These are phyloP conservation scores for Hygrocybe coccinea DNA, from an alignment of 768 basidiomycete genomes.

Conservation along the genomic window DNA sequence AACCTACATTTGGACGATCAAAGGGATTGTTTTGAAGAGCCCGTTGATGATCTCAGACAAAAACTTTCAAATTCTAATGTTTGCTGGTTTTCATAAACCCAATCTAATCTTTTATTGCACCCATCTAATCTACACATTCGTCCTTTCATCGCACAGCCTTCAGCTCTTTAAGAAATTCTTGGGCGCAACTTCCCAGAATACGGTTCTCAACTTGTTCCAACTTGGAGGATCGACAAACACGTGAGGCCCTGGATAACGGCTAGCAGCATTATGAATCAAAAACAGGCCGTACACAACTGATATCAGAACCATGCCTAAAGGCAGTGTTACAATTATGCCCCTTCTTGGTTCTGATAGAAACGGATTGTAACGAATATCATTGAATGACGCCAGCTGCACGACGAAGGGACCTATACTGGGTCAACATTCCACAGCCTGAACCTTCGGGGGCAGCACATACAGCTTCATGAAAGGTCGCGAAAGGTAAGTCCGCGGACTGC, in stretches of 20 bases:
- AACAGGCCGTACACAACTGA: not conserved
- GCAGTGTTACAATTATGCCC: not conserved
- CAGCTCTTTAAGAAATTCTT: not conserved
- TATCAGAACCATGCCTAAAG: not conserved
- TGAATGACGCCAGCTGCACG: not conserved
- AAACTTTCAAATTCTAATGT: too few species aligned
- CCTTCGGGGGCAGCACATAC: not conserved
- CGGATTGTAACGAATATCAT: not conserved
- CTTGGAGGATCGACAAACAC: conserved; percentile 1
- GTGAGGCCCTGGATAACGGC: not conserved
- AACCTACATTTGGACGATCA: too few species aligned
- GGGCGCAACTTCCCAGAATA: not conserved
- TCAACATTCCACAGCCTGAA: not conserved
- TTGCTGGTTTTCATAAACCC: too few species aligned
- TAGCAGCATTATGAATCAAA: not conserved
- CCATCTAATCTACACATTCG: too few species aligned
- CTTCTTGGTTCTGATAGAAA: not conserved
- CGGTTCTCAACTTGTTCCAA: not conserved
- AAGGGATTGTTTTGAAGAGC: too few species aligned
- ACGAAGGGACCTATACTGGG: not conserved
- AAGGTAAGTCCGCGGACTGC: not conserved
- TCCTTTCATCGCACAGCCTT: not conserved
- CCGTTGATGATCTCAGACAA: too few species aligned
- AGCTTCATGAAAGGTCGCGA: not conserved
- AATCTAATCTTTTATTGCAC: too few species aligned